Conservation (phyloP, 2,329 filamentous ascomycete genomes). For the Exserohilum rostratum region DNA sequence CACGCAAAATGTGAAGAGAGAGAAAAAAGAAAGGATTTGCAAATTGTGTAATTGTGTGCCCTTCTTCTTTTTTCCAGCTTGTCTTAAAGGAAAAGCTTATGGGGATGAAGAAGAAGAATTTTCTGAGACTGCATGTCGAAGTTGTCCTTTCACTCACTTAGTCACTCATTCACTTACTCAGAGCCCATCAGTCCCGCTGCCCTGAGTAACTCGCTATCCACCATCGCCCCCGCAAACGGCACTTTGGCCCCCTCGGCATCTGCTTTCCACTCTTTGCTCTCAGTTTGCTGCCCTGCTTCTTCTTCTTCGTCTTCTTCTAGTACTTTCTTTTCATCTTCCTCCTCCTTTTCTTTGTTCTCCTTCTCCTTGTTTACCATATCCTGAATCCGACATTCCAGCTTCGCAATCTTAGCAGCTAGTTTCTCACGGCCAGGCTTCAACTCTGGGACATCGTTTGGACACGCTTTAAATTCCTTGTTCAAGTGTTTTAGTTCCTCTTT, state of each 20-base stretch:
- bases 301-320: constrained; percentile 20
- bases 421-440: constrained; percentile 24
- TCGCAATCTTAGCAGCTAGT: constrained; percentile 28
- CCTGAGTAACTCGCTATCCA: constrained; percentile 39
- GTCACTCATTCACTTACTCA: background rate
- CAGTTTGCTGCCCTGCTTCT: constrained; percentile 13
- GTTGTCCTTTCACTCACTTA: background rate
- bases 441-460: constrained; percentile 19
- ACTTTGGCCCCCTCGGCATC: constrained; percentile 29
- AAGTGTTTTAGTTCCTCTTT: constrained; percentile 22
- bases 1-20: too few species aligned
- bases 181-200: constrained; percentile 31
- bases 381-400: constrained; percentile 22
- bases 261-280: constrained; percentile 24
- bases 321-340: too few species aligned
- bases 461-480: constrained; percentile 24
- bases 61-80: too few species aligned
- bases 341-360: constrained; percentile 20
- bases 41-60: too few species aligned
- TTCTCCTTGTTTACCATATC: constrained; percentile 24
- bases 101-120: too few species aligned
- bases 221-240: constrained; percentile 38
- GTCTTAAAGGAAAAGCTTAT: too few species aligned
- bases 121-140: too few species aligned
- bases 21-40: too few species aligned